These are phyloP conservation scores for Graphilbum fragrans DNA, from an alignment of 2,329 filamentous ascomycete species.

Conservation along the genomic window DNA sequence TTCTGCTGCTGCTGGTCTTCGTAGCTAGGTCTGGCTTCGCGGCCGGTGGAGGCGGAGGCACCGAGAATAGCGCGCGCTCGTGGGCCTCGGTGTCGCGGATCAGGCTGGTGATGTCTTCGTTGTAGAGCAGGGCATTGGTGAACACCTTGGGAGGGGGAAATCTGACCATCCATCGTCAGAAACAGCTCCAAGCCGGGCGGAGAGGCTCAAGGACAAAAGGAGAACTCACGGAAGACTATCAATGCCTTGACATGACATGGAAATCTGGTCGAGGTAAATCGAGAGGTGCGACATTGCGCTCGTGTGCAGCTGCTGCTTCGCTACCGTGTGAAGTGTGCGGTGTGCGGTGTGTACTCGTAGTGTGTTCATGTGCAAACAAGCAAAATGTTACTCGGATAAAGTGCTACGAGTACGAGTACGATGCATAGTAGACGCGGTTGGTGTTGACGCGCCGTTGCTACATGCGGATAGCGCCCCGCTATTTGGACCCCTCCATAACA, in stretches of 20 bases:
- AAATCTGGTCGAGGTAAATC: constrained; percentile 65
- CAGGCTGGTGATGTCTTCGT: constrained; percentile 83
- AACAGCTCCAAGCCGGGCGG: background rate
- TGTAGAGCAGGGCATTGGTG: constrained; percentile 79
- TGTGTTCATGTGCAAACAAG: too few species aligned
- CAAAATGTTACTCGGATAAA: too few species aligned
- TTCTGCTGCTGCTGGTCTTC: constrained; percentile 18
- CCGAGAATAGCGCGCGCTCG: constrained; percentile 88
- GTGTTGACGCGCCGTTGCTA: background rate
- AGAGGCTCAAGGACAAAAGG: background rate
- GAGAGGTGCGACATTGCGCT: constrained; percentile 57
- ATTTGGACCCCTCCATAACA: background rate
- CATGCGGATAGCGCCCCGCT: background rate
- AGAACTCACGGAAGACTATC: constrained; percentile 53
- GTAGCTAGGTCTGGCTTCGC: constrained; percentile 13
- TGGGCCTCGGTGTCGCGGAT: constrained; percentile 93
- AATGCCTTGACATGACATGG: constrained; percentile 64
- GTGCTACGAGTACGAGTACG: background rate
- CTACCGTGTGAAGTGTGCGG: background rate
- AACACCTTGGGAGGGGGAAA: constrained; percentile 91
- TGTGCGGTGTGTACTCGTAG: too few species aligned
- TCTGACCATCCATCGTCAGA: constrained; percentile 26
- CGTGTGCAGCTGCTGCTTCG: background rate
- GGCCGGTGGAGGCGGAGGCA: constrained; percentile 55
- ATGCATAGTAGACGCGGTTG: background rate